A percentile compares a stretch with the other conserved stretches of the same genome.
Conservation (phyloP, 176 grass and related monocot species). For the Eremochloa ophiuroides region DNA sequence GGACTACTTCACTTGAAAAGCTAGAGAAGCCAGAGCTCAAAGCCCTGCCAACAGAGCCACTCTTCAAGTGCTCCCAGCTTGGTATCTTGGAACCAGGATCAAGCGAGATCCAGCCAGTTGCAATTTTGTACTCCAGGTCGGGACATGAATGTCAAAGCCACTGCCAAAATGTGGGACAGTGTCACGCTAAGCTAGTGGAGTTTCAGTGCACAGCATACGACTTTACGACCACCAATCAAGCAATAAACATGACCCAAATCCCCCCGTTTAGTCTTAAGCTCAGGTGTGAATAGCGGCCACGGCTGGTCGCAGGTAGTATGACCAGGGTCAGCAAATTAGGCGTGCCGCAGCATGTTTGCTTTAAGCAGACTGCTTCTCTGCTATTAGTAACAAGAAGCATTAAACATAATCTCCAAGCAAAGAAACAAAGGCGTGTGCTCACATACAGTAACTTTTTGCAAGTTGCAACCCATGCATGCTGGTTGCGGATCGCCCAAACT, state of each 20-base stretch:
- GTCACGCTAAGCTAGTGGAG: slow-evolving; percentile 11
- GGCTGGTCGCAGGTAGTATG: background rate
- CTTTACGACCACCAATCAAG: slow-evolving; percentile 1
- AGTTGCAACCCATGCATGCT: background rate
- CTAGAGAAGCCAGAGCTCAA: background rate
- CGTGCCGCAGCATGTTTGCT: slow-evolving; percentile 9
- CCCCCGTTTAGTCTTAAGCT: background rate
- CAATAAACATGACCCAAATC: background rate
- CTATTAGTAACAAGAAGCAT: too few species aligned
- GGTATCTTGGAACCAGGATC: background rate
- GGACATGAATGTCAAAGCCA: slow-evolving; percentile 25
- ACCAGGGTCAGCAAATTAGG: slow-evolving; percentile 46
- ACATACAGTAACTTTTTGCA: background rate
- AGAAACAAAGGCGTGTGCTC: background rate
- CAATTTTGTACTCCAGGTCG: background rate
- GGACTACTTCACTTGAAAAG: background rate
- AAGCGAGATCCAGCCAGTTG: slow-evolving; percentile 26
- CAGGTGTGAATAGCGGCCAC: slow-evolving; percentile 34
- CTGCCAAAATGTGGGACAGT: slow-evolving; percentile 10
- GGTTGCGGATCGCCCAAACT: slow-evolving; percentile 37
- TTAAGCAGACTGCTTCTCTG: too few species aligned
- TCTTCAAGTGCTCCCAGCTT: background rate
- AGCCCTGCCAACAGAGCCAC: background rate
- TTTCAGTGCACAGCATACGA: background rate
- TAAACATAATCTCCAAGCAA: slow-evolving; percentile 8